phyloP scores from a whole-genome alignment of 345 rosid species.

The Hypericum androsaemum region DNA sequence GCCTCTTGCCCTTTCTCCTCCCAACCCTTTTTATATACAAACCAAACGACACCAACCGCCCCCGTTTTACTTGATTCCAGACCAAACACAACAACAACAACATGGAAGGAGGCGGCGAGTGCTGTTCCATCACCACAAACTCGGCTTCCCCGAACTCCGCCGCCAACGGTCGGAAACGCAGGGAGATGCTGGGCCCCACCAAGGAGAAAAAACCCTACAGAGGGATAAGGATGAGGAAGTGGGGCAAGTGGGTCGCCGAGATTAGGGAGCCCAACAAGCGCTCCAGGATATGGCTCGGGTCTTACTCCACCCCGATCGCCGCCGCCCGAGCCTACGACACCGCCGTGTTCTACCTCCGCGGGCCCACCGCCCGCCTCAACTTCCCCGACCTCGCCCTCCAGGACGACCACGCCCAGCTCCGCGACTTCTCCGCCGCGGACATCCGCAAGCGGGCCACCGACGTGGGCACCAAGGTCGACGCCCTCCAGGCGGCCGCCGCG shows the following conservation, averaged over 20 bases:
- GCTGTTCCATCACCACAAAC: conserved; percentile 2
- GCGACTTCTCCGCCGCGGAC: conserved; percentile 8
- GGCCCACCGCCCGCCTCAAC: conserved; percentile 24
- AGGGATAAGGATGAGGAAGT: conserved; percentile 47
- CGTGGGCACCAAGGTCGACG: conserved; percentile 38
- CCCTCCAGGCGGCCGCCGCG: conserved; percentile 1
- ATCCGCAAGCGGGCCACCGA: conserved; percentile 36
- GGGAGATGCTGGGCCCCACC: conserved; percentile 4
- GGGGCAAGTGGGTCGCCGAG: conserved; percentile 52
- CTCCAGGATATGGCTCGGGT: conserved; percentile 42
- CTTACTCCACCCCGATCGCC: conserved; percentile 35
- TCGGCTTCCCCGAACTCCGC: background rate
- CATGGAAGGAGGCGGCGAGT: conserved; percentile 12
- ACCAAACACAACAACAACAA: too few species aligned
- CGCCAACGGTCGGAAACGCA: conserved; percentile 7
- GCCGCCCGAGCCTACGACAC: conserved; percentile 46
- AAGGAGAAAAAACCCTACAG: conserved; percentile 25
- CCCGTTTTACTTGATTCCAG: conserved; percentile 2
- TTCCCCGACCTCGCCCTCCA: too few species aligned
- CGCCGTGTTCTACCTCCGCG: conserved; percentile 42
- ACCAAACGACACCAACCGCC: background rate
- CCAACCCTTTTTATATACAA: conserved; percentile 4
- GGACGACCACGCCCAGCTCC: too few species aligned
- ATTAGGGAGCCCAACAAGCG: conserved; percentile 44
- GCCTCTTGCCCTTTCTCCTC: conserved; percentile 6